Base-by-base conservation (phyloP, 2,329 filamentous ascomycete genomes). In the Aspergillus niger region DNA sequence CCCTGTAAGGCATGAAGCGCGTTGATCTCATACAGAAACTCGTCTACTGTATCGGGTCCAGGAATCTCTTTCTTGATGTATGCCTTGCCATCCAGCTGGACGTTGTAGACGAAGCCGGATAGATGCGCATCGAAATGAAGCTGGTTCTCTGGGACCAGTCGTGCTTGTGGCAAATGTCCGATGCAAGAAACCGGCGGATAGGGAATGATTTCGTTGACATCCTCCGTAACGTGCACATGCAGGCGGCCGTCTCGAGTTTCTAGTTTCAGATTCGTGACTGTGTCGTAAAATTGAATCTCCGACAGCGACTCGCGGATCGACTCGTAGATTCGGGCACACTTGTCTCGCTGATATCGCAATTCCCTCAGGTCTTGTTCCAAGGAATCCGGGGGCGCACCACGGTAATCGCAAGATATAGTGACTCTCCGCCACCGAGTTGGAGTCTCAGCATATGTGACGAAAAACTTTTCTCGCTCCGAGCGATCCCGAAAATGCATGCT, bases 61-160 rank as follows among this genome's bases (percentile, higher is more conserved):
- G 95, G 95, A 15, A 99, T 98, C 72, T 99, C 95, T 75, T 99
- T 99, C 77, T 98, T 98, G 77, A 99, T 97, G 69, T 92, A 89
- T 1, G 86, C 80, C 59, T 83, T 80, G 8, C 85, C 87, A 60
- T 85, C 81, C 38, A 92, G 85, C 13, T 81, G 84, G 59, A 99
- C 92, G 74, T 96, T 96, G 82, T 98, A 99, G 17, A 98, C 95
- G 73, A 98, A 99, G 1, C 95, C 95, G 22, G 94, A 98, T 74
- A 98, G 86, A 79, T 99, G 95, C 0, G 91, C 91, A 67, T 96
- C 91, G 70, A 99, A 97, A 44, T 86, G 82, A 38, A 99, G 81
- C 39, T 92, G 86, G 52, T 85, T 86, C 73, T 98, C 94, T 38
- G 82, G 75, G 89, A 87, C 60, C 81, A 84, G 63, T 30, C 66